These are phyloP conservation scores for Trifolium dubium DNA, from an alignment of 306 rosid genomes.

Conservation along the genomic window DNA sequence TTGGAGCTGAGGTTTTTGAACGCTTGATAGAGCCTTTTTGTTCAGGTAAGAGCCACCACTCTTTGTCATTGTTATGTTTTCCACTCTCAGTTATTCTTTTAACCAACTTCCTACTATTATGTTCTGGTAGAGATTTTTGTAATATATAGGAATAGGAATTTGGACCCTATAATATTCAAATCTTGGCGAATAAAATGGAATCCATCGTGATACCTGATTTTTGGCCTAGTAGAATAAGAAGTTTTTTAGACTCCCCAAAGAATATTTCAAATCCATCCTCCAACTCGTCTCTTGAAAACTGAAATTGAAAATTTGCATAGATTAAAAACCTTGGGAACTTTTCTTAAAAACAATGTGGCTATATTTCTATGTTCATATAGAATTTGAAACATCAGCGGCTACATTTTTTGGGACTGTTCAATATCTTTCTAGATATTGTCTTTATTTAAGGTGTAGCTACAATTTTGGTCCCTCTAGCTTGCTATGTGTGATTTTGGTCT, in stretches of 20 bases:
- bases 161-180: constrained; percentile 14
- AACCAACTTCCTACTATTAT: background rate
- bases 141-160: constrained; percentile 14
- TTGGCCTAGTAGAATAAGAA: constrained; percentile 11
- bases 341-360: background rate
- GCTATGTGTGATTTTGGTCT: background rate
- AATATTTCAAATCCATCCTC: constrained; percentile 18
- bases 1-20: constrained; percentile 95
- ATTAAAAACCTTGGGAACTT: background rate
- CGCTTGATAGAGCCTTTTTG: constrained; percentile 99
- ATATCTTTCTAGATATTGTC: constrained; percentile 19
- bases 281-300: constrained; percentile 1
- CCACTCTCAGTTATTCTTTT: constrained; percentile 10
- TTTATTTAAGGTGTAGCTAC: background rate
- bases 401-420: constrained; percentile 16
- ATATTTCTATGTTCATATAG: constrained; percentile 14
- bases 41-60: constrained; percentile 59
- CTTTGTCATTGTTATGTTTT: constrained; percentile 7
- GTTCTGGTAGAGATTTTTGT: constrained; percentile 25
- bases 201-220: constrained; percentile 6
- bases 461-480: background rate
- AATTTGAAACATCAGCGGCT: constrained; percentile 34
- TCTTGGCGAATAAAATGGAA: constrained; percentile 16
- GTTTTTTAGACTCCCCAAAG: constrained; percentile 7
- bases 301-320: constrained; percentile 11